phyloP scores from a whole-genome alignment of 2,329 filamentous ascomycete species.

The Monosporascus sp. region DNA sequence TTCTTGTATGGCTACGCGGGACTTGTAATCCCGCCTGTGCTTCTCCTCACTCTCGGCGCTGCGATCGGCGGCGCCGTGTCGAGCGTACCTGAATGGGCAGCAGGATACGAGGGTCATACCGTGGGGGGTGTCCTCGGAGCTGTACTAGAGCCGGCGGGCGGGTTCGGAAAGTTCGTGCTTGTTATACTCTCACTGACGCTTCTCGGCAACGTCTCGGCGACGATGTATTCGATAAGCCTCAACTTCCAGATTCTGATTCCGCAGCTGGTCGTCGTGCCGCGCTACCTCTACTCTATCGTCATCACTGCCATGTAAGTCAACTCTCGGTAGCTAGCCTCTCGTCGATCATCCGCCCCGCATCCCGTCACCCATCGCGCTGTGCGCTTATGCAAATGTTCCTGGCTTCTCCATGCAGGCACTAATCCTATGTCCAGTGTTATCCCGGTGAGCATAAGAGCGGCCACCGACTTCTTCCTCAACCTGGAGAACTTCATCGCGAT shows the following conservation, averaged over 20 bases:
- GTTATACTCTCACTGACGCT: constrained; percentile 53
- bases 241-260: constrained; percentile 61
- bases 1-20: constrained; percentile 55
- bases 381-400: too few species aligned
- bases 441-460: constrained; percentile 50
- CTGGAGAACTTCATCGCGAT: constrained; percentile 53
- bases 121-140: constrained; percentile 55
- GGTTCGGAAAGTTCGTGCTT: constrained; percentile 58
- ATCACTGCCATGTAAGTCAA: constrained; percentile 42
- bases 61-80: constrained; percentile 58
- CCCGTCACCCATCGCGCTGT: too few species aligned
- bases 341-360: background rate
- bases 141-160: constrained; percentile 52
- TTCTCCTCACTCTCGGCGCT: constrained; percentile 58
- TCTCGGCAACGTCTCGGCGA: constrained; percentile 54
- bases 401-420: too few species aligned
- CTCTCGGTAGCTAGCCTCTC: background rate
- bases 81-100: constrained; percentile 48
- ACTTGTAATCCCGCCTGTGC: constrained; percentile 47
- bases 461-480: constrained; percentile 51
- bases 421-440: constrained; percentile 36
- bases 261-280: constrained; percentile 48
- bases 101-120: constrained; percentile 46
- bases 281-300: constrained; percentile 52
- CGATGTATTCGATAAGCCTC: constrained; percentile 57